Percentiles rank a stretch among this genome's conserved stretches.
Conservation (phyloP, 2,329 filamentous ascomycete species). For the Apiospora arundinis region DNA sequence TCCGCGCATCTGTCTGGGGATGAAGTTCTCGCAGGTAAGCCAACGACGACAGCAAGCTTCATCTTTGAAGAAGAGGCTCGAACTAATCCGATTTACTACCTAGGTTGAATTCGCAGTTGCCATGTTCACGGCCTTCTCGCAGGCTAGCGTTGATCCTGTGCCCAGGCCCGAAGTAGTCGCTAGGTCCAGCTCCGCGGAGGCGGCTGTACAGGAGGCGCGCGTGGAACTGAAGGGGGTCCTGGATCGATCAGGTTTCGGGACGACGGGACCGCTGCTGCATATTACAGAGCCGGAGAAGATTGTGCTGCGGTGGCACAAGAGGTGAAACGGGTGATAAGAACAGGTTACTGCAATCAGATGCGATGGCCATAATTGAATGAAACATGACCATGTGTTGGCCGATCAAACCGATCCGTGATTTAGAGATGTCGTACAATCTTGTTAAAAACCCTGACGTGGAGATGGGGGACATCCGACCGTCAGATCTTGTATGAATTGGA, state of each 20-base stretch:
- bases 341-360: neutral
- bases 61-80: too few species aligned
- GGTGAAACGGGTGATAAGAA: neutral
- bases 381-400: neutral
- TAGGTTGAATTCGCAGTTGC: slow-evolving; percentile 19
- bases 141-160: slow-evolving; percentile 9
- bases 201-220: neutral
- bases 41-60: too few species aligned
- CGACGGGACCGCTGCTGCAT: slow-evolving; percentile 16
- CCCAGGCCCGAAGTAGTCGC: slow-evolving; percentile 4
- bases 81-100: too few species aligned
- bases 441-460: neutral
- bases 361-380: neutral
- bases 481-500: neutral
- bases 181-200: neutral
- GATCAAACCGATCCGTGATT: neutral
- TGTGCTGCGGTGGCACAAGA: slow-evolving; percentile 16
- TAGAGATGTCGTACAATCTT: neutral
- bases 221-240: slow-evolving; percentile 2
- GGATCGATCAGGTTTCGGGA: neutral
- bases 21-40: slow-evolving; percentile 20
- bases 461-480: neutral
- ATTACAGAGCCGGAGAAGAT: slow-evolving; percentile 20
- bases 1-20: slow-evolving; percentile 19
- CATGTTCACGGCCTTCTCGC: slow-evolving; percentile 20